These are phyloP conservation scores for Diaporthe sp. DNA, from an alignment of 2,329 filamentous ascomycete species.

Conservation along the genomic window DNA sequence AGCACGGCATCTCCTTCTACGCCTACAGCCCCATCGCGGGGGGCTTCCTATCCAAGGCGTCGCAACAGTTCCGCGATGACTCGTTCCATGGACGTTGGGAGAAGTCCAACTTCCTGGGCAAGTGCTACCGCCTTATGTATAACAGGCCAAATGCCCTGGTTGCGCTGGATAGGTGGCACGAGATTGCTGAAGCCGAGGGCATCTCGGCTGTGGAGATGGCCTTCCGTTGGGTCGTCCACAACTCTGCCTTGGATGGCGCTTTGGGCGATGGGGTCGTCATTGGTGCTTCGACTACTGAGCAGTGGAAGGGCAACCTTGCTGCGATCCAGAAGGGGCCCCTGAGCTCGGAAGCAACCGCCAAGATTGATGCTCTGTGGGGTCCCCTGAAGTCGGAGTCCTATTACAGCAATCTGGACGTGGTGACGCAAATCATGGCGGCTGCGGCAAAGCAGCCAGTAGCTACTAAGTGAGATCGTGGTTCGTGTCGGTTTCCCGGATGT, in stretches of 20 bases:
- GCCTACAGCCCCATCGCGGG: conserved; percentile 68
- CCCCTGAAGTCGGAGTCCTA: conserved; percentile 1
- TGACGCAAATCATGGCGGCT: no score
- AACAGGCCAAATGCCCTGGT: conserved; percentile 61
- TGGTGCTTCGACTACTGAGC: conserved; percentile 53
- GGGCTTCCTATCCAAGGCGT: conserved; percentile 67
- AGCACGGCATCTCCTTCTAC: conserved; percentile 54
- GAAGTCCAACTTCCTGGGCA: conserved; percentile 58
- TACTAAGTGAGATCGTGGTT: no score
- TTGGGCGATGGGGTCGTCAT: conserved; percentile 55
- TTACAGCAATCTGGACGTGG: no score
- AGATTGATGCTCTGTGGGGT: conserved; percentile 33
- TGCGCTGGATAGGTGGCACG: conserved; percentile 61
- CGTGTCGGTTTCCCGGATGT: no score
- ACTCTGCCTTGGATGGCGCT: conserved; percentile 59
- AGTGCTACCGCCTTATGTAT: conserved; percentile 41
- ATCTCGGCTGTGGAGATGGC: conserved; percentile 70
- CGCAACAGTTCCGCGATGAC: conserved; percentile 44
- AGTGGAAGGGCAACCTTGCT: conserved; percentile 51
- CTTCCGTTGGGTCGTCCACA: conserved; percentile 72
- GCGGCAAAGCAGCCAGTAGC: no score
- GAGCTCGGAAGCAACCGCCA: conserved; percentile 19
- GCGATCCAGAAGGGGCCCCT: conserved; percentile 33
- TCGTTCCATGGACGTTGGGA: conserved; percentile 58
- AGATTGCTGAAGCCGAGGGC: conserved; percentile 62